Percentiles rank a stretch among this genome's conserved stretches.
phyloP scores from a whole-genome alignment of 2,329 filamentous ascomycete genomes.

The Colletotrichum acutatum region DNA sequence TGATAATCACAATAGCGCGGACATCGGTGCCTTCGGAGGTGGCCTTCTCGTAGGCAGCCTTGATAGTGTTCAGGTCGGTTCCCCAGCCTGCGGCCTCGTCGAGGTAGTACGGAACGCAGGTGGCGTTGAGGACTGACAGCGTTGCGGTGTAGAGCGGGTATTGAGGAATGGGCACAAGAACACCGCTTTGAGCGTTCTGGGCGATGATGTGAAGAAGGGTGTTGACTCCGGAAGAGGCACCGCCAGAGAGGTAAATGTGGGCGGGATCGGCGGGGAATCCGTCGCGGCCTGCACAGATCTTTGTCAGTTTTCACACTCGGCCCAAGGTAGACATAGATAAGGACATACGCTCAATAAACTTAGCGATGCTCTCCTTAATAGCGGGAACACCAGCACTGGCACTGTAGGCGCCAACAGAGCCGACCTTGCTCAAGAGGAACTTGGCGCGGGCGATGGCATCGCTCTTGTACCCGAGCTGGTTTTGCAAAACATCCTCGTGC shows the following conservation, averaged over 20 bases:
- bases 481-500: slow-evolving; percentile 81
- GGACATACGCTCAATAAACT: slow-evolving; percentile 87
- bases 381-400: slow-evolving; percentile 89
- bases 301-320: slow-evolving; percentile 19
- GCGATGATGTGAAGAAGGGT: slow-evolving; percentile 92
- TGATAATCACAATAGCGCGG: slow-evolving; percentile 95
- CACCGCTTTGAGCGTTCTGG: slow-evolving; percentile 78
- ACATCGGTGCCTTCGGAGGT: slow-evolving; percentile 84
- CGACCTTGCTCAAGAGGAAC: slow-evolving; percentile 82
- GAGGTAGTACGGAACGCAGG: slow-evolving; percentile 91
- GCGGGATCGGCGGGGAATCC: slow-evolving; percentile 84
- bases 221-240: slow-evolving; percentile 94
- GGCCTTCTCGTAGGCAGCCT: slow-evolving; percentile 77
- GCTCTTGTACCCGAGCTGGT: slow-evolving; percentile 83
- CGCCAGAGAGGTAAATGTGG: slow-evolving; percentile 89
- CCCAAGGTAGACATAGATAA: background rate
- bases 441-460: slow-evolving; percentile 89
- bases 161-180: slow-evolving; percentile 93
- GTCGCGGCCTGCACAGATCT: slow-evolving; percentile 72
- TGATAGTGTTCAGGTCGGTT: slow-evolving; percentile 85
- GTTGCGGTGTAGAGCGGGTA: slow-evolving; percentile 98
- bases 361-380: slow-evolving; percentile 89
- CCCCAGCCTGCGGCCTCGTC: slow-evolving; percentile 90
- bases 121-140: slow-evolving; percentile 84
- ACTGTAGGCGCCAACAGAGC: slow-evolving; percentile 96